Conservation (phyloP, 768 basidiomycete species). For the Boletus patriciae region DNA sequence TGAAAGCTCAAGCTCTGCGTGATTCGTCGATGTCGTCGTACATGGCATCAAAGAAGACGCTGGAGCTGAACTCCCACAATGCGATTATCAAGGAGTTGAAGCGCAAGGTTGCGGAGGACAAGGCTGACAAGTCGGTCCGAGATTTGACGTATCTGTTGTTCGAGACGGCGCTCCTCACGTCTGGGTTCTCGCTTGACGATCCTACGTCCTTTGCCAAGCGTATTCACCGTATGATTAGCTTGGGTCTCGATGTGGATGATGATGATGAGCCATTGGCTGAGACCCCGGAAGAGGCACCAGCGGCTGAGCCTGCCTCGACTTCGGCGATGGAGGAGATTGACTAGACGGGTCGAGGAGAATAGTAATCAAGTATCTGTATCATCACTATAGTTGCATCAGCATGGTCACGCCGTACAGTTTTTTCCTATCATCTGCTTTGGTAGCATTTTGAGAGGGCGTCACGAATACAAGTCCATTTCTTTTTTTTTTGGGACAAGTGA, state of each 20-base stretch:
- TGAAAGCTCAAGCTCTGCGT: constrained; percentile 97
- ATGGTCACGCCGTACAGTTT: constrained; percentile 20
- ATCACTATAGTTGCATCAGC: constrained; percentile 26
- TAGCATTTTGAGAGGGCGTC: constrained; percentile 23
- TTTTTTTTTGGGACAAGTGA: background rate
- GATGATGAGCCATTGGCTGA: constrained; percentile 54
- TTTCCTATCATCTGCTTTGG: constrained; percentile 22
- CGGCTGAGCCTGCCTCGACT: constrained; percentile 61
- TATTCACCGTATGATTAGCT: constrained; percentile 94
- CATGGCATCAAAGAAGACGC: constrained; percentile 98
- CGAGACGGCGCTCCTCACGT: constrained; percentile 95
- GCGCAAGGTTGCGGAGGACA: constrained; percentile 94
- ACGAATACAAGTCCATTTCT: constrained; percentile 11
- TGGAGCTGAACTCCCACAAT: constrained; percentile 92
- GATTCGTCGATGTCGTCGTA: constrained; percentile 98
- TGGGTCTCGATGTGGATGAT: constrained; percentile 88
- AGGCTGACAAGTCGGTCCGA: constrained; percentile 97
- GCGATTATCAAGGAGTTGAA: constrained; percentile 95
- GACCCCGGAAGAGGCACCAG: constrained; percentile 46
- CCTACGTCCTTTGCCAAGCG: constrained; percentile 94
- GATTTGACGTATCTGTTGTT: constrained; percentile 95
- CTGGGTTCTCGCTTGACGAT: constrained; percentile 94
- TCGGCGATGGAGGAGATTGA: constrained; percentile 99
- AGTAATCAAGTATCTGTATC: constrained; percentile 27
- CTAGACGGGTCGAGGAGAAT: constrained; percentile 39